Evolutionary conservation across 495 filamentous ascomycete species (phyloP).

Genomic region (Lichenothelia convexa): DNA sequence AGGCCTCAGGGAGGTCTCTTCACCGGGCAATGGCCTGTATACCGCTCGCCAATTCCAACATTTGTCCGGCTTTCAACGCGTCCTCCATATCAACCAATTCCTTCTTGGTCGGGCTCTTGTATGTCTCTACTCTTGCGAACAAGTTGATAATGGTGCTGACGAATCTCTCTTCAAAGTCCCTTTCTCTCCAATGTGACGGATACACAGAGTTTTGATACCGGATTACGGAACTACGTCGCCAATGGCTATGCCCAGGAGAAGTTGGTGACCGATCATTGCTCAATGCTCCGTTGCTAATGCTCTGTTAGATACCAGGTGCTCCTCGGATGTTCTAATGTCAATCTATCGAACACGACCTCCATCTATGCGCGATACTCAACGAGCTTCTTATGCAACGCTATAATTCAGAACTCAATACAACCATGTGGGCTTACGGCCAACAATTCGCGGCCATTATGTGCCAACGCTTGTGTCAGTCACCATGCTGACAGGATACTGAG

Average conservation of each 20-base stretch:
- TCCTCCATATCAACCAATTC: conserved; percentile 64
- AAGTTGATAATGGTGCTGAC: conserved; percentile 7
- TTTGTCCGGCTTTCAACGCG: conserved; percentile 66
- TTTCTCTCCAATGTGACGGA: conserved; percentile 71
- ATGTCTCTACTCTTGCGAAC: conserved; percentile 25
- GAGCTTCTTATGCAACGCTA: conserved; percentile 81
- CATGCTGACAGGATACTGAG: conserved; percentile 10
- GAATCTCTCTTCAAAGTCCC: conserved; percentile 35
- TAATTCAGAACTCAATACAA: conserved; percentile 78
- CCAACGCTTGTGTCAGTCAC: conserved; percentile 64
- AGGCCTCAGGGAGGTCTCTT: no score
- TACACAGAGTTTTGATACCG: conserved; percentile 57
- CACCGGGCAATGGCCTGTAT: no score
- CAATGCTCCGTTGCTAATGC: conserved; percentile 8
- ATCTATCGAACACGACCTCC: conserved; percentile 61
- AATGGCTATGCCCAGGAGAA: conserved; percentile 56
- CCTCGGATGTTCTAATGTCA: conserved; percentile 65
- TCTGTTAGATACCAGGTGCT: conserved; percentile 45
- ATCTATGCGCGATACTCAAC: conserved; percentile 90
- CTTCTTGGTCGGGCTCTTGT: conserved; percentile 55
- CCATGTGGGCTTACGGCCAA: conserved; percentile 44
- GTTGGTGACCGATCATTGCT: conserved; percentile 30
- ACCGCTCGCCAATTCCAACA: conserved; percentile 56
- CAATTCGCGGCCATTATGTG: conserved; percentile 64
- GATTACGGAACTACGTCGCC: conserved; percentile 52